phyloP scores from a whole-genome alignment of 257 asterid species.

The Knoxia roxburghii region DNA sequence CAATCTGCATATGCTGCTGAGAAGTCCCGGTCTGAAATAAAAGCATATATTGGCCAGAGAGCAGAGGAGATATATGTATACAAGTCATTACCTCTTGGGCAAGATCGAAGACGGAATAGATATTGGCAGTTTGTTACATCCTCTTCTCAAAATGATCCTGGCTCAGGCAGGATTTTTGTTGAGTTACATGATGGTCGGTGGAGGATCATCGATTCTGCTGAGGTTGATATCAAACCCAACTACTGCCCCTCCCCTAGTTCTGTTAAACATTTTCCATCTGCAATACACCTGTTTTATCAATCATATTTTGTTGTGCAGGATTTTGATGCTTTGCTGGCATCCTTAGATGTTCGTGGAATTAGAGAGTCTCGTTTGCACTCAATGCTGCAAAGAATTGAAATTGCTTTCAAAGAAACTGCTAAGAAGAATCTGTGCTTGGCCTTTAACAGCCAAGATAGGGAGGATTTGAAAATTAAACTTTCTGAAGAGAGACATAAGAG shows the following conservation, averaged over 20 bases:
- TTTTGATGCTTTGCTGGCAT: slow-evolving; percentile 64
- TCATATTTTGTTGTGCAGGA: slow-evolving; percentile 38
- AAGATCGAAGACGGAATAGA: slow-evolving; percentile 76
- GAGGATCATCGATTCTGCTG: slow-evolving; percentile 77
- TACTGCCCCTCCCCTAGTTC: background rate
- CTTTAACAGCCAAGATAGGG: slow-evolving; percentile 15
- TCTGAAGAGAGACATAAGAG: slow-evolving; percentile 28
- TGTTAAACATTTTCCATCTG: background rate
- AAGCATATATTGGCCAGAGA: slow-evolving; percentile 56
- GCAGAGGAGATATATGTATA: slow-evolving; percentile 78
- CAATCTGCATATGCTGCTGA: slow-evolving; percentile 61
- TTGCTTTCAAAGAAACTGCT: slow-evolving; percentile 49
- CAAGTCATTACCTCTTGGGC: slow-evolving; percentile 88
- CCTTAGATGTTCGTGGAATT: slow-evolving; percentile 75
- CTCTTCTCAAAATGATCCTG: slow-evolving; percentile 70
- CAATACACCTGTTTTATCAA: background rate
- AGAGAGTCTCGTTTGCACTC: slow-evolving; percentile 79
- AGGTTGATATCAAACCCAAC: slow-evolving; percentile 32
- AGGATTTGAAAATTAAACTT: slow-evolving; percentile 26
- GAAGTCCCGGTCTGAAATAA: slow-evolving; percentile 61
- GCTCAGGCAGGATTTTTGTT: slow-evolving; percentile 70
- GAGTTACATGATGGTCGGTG: slow-evolving; percentile 58
- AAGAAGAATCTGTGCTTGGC: slow-evolving; percentile 25
- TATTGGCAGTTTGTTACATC: slow-evolving; percentile 82
- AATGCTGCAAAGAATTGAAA: slow-evolving; percentile 65